These are phyloP conservation scores for Saururus chinensis DNA, from an alignment of 164 flowering plant species.

Conservation along the genomic window DNA sequence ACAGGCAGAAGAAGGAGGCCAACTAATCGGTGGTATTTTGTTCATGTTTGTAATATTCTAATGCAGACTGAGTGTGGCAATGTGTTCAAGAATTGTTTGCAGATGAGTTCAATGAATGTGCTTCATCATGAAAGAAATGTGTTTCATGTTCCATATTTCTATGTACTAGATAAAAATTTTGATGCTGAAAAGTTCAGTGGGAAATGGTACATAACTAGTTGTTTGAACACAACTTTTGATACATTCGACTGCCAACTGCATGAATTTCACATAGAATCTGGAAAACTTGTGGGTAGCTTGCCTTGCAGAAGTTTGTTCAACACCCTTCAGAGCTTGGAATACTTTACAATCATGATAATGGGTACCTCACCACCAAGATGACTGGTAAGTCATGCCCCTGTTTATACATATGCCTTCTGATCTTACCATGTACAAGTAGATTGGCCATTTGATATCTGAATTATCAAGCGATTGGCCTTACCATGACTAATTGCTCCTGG, in stretches of 20 bases:
- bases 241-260: conserved; percentile 88
- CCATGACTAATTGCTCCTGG: too few species aligned
- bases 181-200: conserved; percentile 73
- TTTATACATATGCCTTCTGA: too few species aligned
- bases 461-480: too few species aligned
- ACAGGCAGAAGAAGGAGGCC: too few species aligned
- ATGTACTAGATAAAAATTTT: too few species aligned
- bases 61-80: conserved; percentile 91
- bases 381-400: conserved; percentile 57
- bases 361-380: conserved; percentile 96
- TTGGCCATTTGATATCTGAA: too few species aligned
- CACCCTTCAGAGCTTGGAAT: conserved; percentile 73
- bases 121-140: conserved; percentile 93
- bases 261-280: conserved; percentile 64
- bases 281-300: conserved; percentile 73
- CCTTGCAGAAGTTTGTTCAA: too few species aligned
- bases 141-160: conserved; percentile 85
- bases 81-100: conserved; percentile 77
- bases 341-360: conserved; percentile 89
- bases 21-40: too few species aligned
- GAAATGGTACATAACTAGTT: conserved; percentile 87
- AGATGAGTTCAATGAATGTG: conserved; percentile 95
- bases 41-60: background rate
- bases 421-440: too few species aligned
- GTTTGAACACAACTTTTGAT: conserved; percentile 88